Base-by-base conservation (phyloP, 768 basidiomycete genomes). In the Suillus placidus region DNA sequence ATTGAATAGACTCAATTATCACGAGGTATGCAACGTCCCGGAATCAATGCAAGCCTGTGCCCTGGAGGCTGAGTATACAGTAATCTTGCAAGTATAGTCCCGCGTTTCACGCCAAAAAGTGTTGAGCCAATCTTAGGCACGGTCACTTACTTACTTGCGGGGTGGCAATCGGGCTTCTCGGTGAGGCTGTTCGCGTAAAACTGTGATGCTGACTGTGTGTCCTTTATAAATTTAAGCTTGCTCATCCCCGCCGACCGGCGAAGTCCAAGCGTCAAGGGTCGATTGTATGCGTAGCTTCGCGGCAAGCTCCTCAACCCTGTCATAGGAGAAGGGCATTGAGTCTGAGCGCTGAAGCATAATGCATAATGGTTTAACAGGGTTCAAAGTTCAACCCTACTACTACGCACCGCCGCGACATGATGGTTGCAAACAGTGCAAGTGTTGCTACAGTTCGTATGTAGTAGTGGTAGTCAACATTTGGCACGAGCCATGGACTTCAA, bases 141-240 rank as follows among this genome's bases (percentile, higher is more conserved):
- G 26, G 16, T 47, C n/a, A 47, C 4, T 52, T 30, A 30, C 7
- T 52, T 30, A 18, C 7, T 4, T 52, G 49, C 3, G 1, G 26
- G 8, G 30, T 4, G 51, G 9, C 49, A 26, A 26, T 16, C 30
- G 54, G 54, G 32, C 32, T 55, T 55, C 54, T 55, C 54, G 54
- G 54, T 3, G 34, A 55, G 34, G 54, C 34, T 55, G 32, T 34
- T 20, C 54, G 6, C 2, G 32, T 20, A 34, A 34, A 0, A 12
- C 32, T 4, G 4, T 34, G 18, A 52, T 18, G 30, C 30, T 7
- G 18, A 55, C 32, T 7, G 34, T 34, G 54, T 34, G 54, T 34
- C 10, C 10, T 55, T 55, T 34, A 55, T n/a, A 55, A 55, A n/a
- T 55, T 34, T 55, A 55, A 55, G 54, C 54, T 55, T 34, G 54